These are phyloP conservation scores for Daedaleopsis sinensis DNA, from an alignment of 768 basidiomycete species.

Conservation along the genomic window DNA sequence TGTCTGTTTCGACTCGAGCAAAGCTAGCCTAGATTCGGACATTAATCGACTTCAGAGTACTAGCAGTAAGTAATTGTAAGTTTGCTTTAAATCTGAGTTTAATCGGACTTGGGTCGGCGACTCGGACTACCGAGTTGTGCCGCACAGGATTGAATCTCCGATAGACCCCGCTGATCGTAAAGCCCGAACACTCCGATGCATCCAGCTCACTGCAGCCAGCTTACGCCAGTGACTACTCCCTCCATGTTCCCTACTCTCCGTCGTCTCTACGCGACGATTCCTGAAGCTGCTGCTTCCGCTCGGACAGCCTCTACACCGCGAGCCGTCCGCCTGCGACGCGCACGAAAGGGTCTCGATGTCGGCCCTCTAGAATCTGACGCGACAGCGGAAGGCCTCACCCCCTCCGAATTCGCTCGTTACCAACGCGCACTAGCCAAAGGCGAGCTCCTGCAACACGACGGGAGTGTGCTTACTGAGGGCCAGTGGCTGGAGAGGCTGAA, in stretches of 20 bases:
- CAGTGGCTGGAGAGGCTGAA: conserved; percentile 64
- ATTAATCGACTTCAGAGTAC: no score
- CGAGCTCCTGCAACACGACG: conserved; percentile 40
- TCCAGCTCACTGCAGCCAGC: neutral
- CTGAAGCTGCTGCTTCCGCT: conserved; percentile 46
- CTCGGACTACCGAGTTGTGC: no score
- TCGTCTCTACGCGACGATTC: conserved; percentile 45
- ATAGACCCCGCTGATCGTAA: neutral
- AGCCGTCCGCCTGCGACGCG: conserved; percentile 72
- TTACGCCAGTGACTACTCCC: conserved; percentile 6
- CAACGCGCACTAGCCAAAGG: conserved; percentile 58
- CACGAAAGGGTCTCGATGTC: conserved; percentile 47
- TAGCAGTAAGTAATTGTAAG: no score
- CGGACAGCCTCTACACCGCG: conserved; percentile 73
- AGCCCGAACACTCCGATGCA: neutral
- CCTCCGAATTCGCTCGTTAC: conserved; percentile 65
- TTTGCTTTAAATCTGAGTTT: no score
- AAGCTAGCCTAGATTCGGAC: no score
- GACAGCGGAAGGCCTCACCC: conserved; percentile 59
- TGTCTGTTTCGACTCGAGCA: no score
- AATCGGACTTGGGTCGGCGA: no score
- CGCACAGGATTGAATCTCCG: no score
- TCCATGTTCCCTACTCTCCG: conserved; percentile 41
- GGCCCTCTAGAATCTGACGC: conserved; percentile 47
- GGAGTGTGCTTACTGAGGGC: conserved; percentile 44